Percentiles rank a stretch among this genome's conserved stretches.
Conservation (phyloP, 2,329 filamentous ascomycete species). For the Claviceps fusiformis region DNA sequence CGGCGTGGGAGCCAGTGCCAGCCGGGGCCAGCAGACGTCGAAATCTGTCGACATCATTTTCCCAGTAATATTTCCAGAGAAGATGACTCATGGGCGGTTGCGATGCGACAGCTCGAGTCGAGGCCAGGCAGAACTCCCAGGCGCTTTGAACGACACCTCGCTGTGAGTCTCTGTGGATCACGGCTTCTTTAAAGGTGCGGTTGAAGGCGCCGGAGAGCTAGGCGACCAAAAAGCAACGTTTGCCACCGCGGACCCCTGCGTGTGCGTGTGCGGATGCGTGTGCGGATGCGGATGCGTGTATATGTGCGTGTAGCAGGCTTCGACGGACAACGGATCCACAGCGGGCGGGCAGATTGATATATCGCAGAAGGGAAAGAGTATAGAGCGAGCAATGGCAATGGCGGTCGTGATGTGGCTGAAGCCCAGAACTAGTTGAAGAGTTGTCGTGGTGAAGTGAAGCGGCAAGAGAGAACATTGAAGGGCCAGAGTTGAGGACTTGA, state of each 20-base stretch:
- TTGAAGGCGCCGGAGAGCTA: conserved; percentile 21
- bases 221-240: background rate
- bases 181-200: conserved; percentile 81
- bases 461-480: too few species aligned
- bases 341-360: background rate
- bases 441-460: background rate
- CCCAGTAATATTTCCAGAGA: conserved; percentile 93
- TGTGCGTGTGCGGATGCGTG: background rate
- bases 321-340: background rate
- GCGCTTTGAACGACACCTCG: conserved; percentile 62
- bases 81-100: conserved; percentile 70
- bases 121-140: conserved; percentile 15
- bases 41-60: conserved; percentile 96
- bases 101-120: conserved; percentile 5
- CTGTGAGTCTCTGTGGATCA: conserved; percentile 72
- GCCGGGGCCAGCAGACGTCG: conserved; percentile 71
- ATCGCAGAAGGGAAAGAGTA: background rate
- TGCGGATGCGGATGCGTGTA: background rate
- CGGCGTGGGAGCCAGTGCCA: conserved; percentile 41
- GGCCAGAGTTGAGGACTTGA: too few species aligned
- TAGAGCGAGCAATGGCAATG: background rate
- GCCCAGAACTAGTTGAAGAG: background rate
- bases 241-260: background rate
- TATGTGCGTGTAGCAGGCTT: background rate
- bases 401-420: background rate